These are phyloP conservation scores for Diplosphaera chodatii DNA, from an alignment of 139 green algal species.

Conservation along the genomic window DNA sequence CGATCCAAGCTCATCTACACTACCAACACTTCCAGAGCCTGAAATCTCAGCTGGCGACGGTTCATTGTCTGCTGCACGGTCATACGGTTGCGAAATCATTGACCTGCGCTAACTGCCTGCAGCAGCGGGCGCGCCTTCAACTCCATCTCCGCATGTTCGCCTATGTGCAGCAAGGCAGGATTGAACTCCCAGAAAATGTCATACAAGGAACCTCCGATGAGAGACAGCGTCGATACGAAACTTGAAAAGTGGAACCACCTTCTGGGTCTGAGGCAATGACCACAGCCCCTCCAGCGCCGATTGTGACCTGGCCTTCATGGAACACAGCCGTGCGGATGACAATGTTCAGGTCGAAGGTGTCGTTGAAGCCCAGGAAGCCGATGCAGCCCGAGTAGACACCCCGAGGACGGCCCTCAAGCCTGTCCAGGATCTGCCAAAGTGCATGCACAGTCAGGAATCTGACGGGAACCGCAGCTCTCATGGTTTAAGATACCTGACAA, in stretches of 20 bases:
- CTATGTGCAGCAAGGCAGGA: conserved; percentile 2
- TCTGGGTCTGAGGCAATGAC: conserved; percentile 72
- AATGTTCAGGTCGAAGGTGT: conserved; percentile 97
- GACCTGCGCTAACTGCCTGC: conserved; percentile 26
- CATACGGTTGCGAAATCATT: too few relatives aligned
- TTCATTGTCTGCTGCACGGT: too few relatives aligned
- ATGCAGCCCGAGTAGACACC: conserved; percentile 90
- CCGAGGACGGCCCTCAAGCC: conserved; percentile 68
- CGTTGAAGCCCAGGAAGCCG: conserved; percentile 83
- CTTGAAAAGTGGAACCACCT: too few relatives aligned
- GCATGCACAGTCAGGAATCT: too few relatives aligned
- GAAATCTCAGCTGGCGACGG: too few relatives aligned
- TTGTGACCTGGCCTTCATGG: conserved; percentile 29
- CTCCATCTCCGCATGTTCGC: conserved; percentile 92
- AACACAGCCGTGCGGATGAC: conserved; percentile 93
- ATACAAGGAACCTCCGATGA: too few relatives aligned
- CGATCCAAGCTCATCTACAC: too few relatives aligned
- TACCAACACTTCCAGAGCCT: too few relatives aligned
- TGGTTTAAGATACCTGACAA: not conserved
- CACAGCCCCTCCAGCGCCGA: conserved; percentile 92
- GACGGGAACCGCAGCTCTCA: too few relatives aligned
- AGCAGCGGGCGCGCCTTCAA: conserved; percentile 80
- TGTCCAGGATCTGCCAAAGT: conserved; percentile 76
- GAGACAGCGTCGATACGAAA: too few relatives aligned
- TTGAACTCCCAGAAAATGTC: too few relatives aligned